phyloP scores from a whole-genome alignment of 2,329 filamentous ascomycete genomes.

The Cephalotrichum gorgonifer region DNA sequence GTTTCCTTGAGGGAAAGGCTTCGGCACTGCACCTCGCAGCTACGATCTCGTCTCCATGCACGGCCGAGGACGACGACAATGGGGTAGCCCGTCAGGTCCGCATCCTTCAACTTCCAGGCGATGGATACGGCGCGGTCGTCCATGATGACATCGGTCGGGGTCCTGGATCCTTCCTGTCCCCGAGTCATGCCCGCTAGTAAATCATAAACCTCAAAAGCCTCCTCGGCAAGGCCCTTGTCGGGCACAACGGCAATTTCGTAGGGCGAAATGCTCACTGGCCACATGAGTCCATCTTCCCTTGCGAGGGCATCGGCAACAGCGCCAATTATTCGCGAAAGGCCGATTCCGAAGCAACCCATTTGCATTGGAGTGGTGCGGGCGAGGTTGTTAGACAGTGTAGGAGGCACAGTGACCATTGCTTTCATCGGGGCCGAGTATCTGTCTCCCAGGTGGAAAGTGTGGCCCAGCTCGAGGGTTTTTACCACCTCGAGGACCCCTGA shows the following conservation, averaged over 20 bases:
- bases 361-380: slow-evolving; percentile 46
- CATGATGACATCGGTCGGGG: slow-evolving; percentile 52
- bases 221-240: slow-evolving; percentile 30
- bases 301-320: slow-evolving; percentile 69
- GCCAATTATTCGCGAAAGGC: slow-evolving; percentile 80
- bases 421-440: slow-evolving; percentile 71
- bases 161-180: slow-evolving; percentile 4
- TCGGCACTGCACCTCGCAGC: slow-evolving; percentile 73
- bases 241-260: slow-evolving; percentile 65
- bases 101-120: slow-evolving; percentile 82
- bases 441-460: slow-evolving; percentile 89
- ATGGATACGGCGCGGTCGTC: slow-evolving; percentile 63
- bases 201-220: slow-evolving; percentile 55
- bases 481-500: slow-evolving; percentile 52
- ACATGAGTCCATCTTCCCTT: slow-evolving; percentile 68
- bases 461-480: slow-evolving; percentile 78
- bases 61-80: slow-evolving; percentile 71
- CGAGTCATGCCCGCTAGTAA: slow-evolving; percentile 23
- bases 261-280: slow-evolving; percentile 79
- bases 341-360: slow-evolving; percentile 97
- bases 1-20: slow-evolving; percentile 51
- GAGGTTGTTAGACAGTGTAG: neutral
- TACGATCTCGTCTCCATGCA: slow-evolving; percentile 46
- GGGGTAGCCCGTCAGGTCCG: slow-evolving; percentile 81
- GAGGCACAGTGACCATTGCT: slow-evolving; percentile 42